Evolutionary conservation across 2,329 filamentous ascomycete species (phyloP).

Genomic region (Thyridium curvatum): DNA sequence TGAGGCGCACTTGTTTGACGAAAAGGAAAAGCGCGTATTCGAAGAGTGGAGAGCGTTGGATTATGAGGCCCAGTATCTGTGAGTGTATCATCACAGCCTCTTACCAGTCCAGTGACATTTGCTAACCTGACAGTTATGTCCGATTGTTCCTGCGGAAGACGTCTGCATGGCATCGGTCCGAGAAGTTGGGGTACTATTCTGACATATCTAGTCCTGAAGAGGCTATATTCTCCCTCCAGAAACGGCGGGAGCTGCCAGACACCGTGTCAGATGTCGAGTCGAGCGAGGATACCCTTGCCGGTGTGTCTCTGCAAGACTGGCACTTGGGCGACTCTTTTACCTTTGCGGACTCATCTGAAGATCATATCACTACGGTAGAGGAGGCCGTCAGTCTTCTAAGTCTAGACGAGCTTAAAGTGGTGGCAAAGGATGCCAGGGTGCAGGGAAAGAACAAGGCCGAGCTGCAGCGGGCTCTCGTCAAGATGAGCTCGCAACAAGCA

Average conservation of each 20-base stretch:
- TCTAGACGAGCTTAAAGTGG: constrained; percentile 78
- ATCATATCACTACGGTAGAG: constrained; percentile 69
- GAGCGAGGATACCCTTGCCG: constrained; percentile 14
- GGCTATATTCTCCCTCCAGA: constrained; percentile 62
- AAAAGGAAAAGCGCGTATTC: constrained; percentile 73
- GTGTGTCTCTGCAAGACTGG: constrained; percentile 31
- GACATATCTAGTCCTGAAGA: constrained; percentile 70
- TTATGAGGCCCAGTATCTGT: constrained; percentile 91
- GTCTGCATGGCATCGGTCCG: constrained; percentile 81
- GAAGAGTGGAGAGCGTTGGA: constrained; percentile 62
- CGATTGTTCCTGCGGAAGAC: constrained; percentile 89
- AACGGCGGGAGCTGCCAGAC: constrained; percentile 45
- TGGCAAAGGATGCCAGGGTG: constrained; percentile 83
- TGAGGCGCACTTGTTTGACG: constrained; percentile 81
- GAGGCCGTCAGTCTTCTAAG: constrained; percentile 76
- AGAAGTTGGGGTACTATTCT: constrained; percentile 69
- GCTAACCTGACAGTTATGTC: constrained; percentile 64
- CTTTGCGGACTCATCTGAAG: constrained; percentile 75
- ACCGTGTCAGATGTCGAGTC: constrained; percentile 8
- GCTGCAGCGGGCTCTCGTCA: constrained; percentile 66
- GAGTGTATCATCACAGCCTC: constrained; percentile 23
- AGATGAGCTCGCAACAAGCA: constrained; percentile 66
- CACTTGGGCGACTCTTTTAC: constrained; percentile 53
- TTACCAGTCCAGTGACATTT: too few relatives aligned
- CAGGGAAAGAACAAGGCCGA: constrained; percentile 85